These are phyloP conservation scores for Tylopilus vinaceipallidus DNA, from an alignment of 768 basidiomycete genomes.

Conservation along the genomic window DNA sequence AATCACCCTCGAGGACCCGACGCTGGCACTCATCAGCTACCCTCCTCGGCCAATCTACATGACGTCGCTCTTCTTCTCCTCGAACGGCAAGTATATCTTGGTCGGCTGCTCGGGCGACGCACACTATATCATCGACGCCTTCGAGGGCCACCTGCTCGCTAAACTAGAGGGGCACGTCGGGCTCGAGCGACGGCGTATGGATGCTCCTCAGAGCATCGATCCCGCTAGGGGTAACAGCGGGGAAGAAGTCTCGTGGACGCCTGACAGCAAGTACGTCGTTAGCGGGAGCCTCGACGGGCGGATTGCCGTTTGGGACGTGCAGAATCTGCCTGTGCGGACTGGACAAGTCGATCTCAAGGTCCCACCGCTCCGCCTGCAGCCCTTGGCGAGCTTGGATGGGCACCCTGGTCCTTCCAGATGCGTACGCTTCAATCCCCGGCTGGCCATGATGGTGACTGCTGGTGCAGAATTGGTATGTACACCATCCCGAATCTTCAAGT, in stretches of 20 bases:
- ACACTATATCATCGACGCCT: constrained; percentile 93
- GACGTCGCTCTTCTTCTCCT: constrained; percentile 88
- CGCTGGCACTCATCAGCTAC: constrained; percentile 68
- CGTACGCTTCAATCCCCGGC: constrained; percentile 86
- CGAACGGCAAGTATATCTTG: constrained; percentile 85
- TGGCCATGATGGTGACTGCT: constrained; percentile 84
- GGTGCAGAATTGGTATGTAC: constrained; percentile 77
- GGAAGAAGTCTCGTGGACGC: constrained; percentile 93
- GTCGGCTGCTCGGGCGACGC: constrained; percentile 91
- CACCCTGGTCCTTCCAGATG: constrained; percentile 84
- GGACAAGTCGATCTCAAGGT: constrained; percentile 56
- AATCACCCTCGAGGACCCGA: constrained; percentile 80
- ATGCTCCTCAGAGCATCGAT: constrained; percentile 54
- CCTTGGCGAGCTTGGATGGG: constrained; percentile 60
- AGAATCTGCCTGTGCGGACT: constrained; percentile 51
- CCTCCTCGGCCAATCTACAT: constrained; percentile 88
- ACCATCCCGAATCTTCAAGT: not conserved
- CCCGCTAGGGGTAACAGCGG: constrained; percentile 81
- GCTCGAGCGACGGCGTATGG: constrained; percentile 64
- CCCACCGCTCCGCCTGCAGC: constrained; percentile 49
- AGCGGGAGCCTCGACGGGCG: constrained; percentile 85
- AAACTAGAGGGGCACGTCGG: constrained; percentile 86
- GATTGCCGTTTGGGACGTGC: constrained; percentile 85
- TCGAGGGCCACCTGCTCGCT: constrained; percentile 77
- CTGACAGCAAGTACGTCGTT: constrained; percentile 88